Evolutionary conservation across 306 rosid species (phyloP).

Genomic region (Benincasa hispida): DNA sequence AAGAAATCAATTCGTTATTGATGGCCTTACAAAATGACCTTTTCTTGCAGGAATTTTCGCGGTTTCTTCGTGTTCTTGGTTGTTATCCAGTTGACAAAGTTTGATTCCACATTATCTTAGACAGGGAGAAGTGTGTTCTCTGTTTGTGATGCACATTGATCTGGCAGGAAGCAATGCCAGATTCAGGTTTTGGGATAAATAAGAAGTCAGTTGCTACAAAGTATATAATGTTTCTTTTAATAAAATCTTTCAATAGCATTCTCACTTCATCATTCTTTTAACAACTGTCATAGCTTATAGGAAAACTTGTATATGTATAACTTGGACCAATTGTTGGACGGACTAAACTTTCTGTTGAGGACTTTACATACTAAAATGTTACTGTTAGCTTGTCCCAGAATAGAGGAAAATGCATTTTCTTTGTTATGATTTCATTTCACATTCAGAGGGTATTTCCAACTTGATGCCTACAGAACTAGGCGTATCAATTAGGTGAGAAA

Average conservation of each 20-base stretch:
- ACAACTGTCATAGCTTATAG: background rate
- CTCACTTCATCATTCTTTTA: background rate
- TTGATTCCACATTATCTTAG: background rate
- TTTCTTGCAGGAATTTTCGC: constrained; percentile 49
- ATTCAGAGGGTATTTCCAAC: background rate
- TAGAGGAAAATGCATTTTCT: background rate
- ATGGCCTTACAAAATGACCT: background rate
- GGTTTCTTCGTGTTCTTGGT: constrained; percentile 70
- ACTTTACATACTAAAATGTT: background rate
- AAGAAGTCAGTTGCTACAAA: background rate
- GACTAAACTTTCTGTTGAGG: background rate
- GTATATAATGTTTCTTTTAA: background rate
- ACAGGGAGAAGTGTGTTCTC: background rate
- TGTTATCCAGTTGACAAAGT: constrained; percentile 42
- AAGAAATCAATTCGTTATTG: background rate
- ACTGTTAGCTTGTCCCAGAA: background rate
- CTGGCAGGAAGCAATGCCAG: background rate
- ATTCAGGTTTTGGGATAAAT: background rate
- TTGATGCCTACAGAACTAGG: too few relatives aligned
- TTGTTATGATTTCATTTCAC: background rate
- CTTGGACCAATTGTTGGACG: background rate
- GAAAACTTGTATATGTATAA: background rate
- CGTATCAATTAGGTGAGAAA: background rate
- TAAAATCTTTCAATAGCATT: background rate
- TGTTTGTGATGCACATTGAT: background rate